These are phyloP conservation scores for Boletus rubropictus DNA, from an alignment of 768 basidiomycete genomes.

Conservation along the genomic window DNA sequence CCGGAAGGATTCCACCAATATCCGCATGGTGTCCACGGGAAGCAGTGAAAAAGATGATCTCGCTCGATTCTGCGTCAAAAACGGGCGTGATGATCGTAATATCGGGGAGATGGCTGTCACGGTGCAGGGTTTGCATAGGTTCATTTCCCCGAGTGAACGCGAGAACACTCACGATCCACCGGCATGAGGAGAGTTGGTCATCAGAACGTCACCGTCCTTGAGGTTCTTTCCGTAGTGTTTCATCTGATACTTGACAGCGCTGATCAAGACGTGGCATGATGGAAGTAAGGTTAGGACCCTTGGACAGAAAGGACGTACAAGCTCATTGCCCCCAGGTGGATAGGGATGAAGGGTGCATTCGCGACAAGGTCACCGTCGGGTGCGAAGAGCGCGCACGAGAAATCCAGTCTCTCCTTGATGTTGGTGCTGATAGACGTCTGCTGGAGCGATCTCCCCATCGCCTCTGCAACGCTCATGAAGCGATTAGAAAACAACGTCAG, in stretches of 20 bases:
- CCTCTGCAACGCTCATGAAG: constrained; percentile 96
- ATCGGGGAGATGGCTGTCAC: constrained; percentile 64
- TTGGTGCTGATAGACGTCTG: constrained; percentile 90
- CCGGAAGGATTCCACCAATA: constrained; percentile 87
- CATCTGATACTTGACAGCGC: constrained; percentile 90
- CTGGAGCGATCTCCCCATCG: constrained; percentile 87
- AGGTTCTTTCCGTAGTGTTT: constrained; percentile 61
- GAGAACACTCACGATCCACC: constrained; percentile 70
- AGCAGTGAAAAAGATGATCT: constrained; percentile 91
- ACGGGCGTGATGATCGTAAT: constrained; percentile 94
- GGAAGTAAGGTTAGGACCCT: background rate
- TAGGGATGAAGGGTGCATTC: constrained; percentile 89
- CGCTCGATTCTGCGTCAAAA: constrained; percentile 54
- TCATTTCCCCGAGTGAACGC: background rate
- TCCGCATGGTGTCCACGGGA: constrained; percentile 94
- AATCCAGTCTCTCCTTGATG: constrained; percentile 94
- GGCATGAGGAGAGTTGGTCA: constrained; percentile 87
- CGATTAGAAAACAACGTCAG: constrained; percentile 92
- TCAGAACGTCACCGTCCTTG: constrained; percentile 87
- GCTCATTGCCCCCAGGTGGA: constrained; percentile 85
- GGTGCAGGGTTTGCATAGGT: background rate
- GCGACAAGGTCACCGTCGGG: constrained; percentile 94
- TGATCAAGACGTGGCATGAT: constrained; percentile 19
- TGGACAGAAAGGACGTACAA: constrained; percentile 51
- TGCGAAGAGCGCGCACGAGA: constrained; percentile 90